Conservation (phyloP, 257 asterid species). For the Thymus quinquecostatus region DNA sequence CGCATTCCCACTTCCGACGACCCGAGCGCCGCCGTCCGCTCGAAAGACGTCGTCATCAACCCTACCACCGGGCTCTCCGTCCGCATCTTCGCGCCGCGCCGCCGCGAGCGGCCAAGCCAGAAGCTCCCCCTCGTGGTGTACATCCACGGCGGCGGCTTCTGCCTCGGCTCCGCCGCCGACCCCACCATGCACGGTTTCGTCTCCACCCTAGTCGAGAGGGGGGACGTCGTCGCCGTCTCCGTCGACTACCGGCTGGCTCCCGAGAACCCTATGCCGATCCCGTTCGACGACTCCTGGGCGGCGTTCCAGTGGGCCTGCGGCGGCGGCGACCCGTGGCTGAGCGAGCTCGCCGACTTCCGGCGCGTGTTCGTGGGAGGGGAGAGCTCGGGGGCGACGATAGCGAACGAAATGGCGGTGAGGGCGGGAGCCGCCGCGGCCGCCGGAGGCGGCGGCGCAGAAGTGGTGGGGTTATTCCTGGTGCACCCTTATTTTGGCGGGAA, state of each 20-base stretch:
- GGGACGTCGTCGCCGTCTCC: constrained; percentile 51
- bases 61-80: constrained; percentile 50
- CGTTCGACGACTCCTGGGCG: constrained; percentile 76
- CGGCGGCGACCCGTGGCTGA: constrained; percentile 69
- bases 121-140: constrained; percentile 55
- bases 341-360: constrained; percentile 54
- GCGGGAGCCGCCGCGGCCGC: constrained; percentile 40
- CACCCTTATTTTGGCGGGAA: constrained; percentile 64
- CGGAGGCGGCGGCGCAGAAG: constrained; percentile 24
- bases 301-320: constrained; percentile 57
- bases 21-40: constrained; percentile 44
- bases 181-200: constrained; percentile 45
- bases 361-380: constrained; percentile 69
- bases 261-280: constrained; percentile 51
- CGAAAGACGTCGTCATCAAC: constrained; percentile 53
- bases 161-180: constrained; percentile 45
- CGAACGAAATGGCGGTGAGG: constrained; percentile 54
- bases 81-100: constrained; percentile 55
- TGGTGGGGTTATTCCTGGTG: constrained; percentile 45
- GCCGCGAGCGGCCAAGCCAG: constrained; percentile 12
- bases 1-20: constrained; percentile 45
- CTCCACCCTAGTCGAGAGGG: constrained; percentile 38
- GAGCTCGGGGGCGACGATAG: constrained; percentile 77
- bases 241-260: constrained; percentile 73
- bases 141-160: constrained; percentile 75